Conservation (phyloP, 2,329 filamentous ascomycete species). For the Rhynchosporium graminicola region DNA sequence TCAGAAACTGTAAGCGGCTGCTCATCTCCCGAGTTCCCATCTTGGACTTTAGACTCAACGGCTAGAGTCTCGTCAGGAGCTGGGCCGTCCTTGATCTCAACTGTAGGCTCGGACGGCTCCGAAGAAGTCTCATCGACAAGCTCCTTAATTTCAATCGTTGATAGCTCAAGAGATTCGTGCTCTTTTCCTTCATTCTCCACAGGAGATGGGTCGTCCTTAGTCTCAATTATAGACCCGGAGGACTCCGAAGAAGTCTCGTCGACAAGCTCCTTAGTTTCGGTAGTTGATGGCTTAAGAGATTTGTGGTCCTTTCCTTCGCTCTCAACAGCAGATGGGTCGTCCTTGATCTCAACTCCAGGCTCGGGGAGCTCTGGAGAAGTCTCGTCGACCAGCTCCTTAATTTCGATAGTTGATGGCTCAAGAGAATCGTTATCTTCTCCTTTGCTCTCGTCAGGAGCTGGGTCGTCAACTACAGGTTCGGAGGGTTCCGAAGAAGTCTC, state of each 20-base stretch:
- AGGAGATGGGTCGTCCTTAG: too few species aligned
- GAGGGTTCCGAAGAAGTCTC: too few species aligned
- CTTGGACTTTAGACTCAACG: conserved; percentile 14
- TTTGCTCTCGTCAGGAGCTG: background rate
- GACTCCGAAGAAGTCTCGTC: background rate
- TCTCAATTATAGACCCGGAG: background rate
- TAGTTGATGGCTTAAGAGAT: background rate
- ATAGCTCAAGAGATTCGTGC: background rate
- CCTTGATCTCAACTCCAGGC: background rate
- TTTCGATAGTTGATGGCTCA: background rate
- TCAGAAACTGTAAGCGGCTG: background rate
- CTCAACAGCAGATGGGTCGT: background rate
- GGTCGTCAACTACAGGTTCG: too few species aligned
- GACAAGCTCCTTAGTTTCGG: conserved; percentile 4
- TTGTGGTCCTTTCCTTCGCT: conserved; percentile 14
- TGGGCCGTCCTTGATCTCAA: conserved; percentile 10
- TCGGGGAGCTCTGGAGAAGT: too few species aligned
- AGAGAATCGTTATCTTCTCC: conserved; percentile 13
- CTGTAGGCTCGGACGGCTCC: background rate
- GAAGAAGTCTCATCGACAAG: conserved; percentile 11
- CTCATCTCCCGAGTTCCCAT: conserved; percentile 1
- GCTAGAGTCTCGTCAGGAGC: background rate
- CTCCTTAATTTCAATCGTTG: background rate
- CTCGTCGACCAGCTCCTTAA: too few species aligned
- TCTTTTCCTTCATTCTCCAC: too few species aligned